Base-by-base conservation (phyloP, 108 stramenopile species). In the Cyclotella sp. region DNA sequence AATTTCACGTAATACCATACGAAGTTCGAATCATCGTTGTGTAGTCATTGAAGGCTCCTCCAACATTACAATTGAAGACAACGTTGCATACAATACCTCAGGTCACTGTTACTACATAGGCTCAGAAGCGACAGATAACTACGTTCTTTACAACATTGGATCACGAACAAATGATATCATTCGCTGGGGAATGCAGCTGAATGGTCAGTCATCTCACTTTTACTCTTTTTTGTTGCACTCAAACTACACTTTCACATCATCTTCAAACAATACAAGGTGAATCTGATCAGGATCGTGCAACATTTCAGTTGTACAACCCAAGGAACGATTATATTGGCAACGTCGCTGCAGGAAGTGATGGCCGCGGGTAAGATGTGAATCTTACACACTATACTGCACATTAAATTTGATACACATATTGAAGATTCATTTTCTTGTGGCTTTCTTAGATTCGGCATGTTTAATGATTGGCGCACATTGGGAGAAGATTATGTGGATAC, bases 41-140 rank as follows among this genome's bases (percentile, higher is more conserved):
- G 76, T 91, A 60, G 84, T 87, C 28, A 42, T 91, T 42, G 86
- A 91, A 46, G 88, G 82, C 12, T 87, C 82, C 18, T 72, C 88
- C 43, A 84, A 86, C 29, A 67, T 82, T 53, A 71, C 75, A 16
- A 73, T 91, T 41, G 73, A 82, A 57, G 78, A 70, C 19, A 91
- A 91, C 66, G 76, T 89, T 39, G 90, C 87, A 16, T 79, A 80
- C 68, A 77, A 84, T 19, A 85, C 75, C 12, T 43, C 60, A 76
- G 90, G 41, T 9, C 79, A 80, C 45, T 80, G 79, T 41, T 80
- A 63, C 58, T 75, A 75, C 28, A 46, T 80, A 46, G 79, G 79
- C 40, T 43, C 34, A 9, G 79, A 68, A 26, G 39, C 79, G 22
- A 61, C 34, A 24, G 61, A 80, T 29, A 80, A 80, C 30, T 46